These are phyloP conservation scores for Talaromyces islandicus DNA, from an alignment of 2,329 filamentous ascomycete genomes.

Conservation along the genomic window DNA sequence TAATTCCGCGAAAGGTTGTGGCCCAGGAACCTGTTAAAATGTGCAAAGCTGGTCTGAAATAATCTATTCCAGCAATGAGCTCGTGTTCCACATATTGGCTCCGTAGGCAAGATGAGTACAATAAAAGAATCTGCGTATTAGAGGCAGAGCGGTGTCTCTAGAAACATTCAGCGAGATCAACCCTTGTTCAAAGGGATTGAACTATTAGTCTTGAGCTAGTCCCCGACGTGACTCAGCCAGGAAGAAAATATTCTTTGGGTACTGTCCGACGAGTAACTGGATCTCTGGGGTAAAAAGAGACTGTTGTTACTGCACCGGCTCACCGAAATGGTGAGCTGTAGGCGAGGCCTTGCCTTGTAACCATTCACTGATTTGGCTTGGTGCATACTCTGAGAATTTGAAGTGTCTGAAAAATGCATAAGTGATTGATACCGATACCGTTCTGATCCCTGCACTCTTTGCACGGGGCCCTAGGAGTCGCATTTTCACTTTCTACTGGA, in stretches of 20 bases:
- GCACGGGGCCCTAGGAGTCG: not conserved
- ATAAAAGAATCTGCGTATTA: not conserved
- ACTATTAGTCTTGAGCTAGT: constrained; percentile 12
- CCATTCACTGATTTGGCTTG: not conserved
- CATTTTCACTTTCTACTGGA: not conserved
- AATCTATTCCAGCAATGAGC: constrained; percentile 23
- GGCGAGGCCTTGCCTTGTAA: not conserved
- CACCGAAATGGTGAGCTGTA: not conserved
- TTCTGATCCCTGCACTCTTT: not conserved
- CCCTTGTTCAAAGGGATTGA: not conserved
- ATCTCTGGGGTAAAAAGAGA: not conserved
- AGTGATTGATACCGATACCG: too few species aligned
- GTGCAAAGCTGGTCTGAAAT: constrained; percentile 16
- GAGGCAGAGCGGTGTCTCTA: not conserved
- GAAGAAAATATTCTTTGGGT: constrained; percentile 3
- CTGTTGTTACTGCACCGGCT: not conserved
- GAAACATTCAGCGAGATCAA: constrained; percentile 9
- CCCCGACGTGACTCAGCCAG: constrained; percentile 14
- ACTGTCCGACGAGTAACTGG: not conserved
- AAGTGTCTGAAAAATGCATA: too few species aligned
- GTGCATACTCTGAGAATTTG: too few species aligned
- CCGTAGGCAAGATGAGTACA: not conserved
- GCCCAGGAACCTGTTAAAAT: not conserved
- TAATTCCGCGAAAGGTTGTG: constrained; percentile 19
- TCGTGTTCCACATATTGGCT: not conserved